These are phyloP conservation scores for Saccharomycopsis hybrid DNA, from an alignment of 1,139 yeast genomes.

Conservation along the genomic window DNA sequence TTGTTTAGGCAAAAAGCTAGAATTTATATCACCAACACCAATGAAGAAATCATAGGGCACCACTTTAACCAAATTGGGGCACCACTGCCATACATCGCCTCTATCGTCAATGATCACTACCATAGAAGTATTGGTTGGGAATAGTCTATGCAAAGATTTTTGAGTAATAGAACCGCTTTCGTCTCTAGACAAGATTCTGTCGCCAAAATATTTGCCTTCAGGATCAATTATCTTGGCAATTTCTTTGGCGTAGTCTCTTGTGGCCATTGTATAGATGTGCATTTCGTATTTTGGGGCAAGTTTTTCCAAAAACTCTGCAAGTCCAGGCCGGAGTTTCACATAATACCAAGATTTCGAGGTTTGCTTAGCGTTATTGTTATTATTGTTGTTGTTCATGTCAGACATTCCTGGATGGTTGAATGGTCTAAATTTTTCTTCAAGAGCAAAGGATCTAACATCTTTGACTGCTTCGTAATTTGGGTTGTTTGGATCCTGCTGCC, in stretches of 20 bases:
- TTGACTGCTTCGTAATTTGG: conserved; percentile 82
- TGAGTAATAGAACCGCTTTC: conserved; percentile 92
- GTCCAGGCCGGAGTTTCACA: conserved; percentile 87
- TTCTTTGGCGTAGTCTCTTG: conserved; percentile 85
- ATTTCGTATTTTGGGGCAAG: conserved; percentile 69
- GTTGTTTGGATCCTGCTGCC: conserved; percentile 82
- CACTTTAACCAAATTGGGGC: conserved; percentile 81
- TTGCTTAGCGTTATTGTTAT: conserved; percentile 12
- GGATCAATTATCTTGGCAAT: conserved; percentile 93
- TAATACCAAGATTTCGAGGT: conserved; percentile 67
- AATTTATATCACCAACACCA: conserved; percentile 96
- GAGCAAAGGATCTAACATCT: conserved; percentile 69
- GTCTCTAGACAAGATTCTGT: conserved; percentile 84
- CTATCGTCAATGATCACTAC: conserved; percentile 95
- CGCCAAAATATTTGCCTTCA: conserved; percentile 77
- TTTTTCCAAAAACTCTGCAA: conserved; percentile 59
- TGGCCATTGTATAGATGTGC: conserved; percentile 99
- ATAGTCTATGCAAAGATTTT: conserved; percentile 78
- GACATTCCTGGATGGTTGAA: not conserved
- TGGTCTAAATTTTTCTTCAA: conserved; percentile 46
- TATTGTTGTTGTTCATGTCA: conserved; percentile 23
- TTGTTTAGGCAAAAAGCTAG: conserved; percentile 82
- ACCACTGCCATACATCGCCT: conserved; percentile 99
- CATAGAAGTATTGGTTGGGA: conserved; percentile 96
- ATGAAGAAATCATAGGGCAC: conserved; percentile 94